Evolutionary conservation across 1,284 basidiomycete species (phyloP).

Genomic region (Schizophyllum commune): DNA sequence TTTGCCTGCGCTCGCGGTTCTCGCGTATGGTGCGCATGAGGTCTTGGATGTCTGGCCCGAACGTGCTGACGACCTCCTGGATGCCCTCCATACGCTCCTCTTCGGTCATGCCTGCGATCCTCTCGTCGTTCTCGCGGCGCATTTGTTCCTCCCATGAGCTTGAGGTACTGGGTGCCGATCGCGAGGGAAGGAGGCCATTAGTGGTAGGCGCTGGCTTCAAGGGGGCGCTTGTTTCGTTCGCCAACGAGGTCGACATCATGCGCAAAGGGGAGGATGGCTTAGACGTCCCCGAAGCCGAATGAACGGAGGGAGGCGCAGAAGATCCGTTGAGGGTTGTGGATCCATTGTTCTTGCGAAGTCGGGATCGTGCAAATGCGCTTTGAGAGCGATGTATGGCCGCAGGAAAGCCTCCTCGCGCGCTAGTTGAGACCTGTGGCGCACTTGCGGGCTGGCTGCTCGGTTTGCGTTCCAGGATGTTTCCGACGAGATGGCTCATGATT

Average conservation of each 20-base stretch:
- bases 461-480: neutral
- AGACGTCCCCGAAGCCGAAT: neutral
- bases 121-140: conserved; percentile 45
- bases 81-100: conserved; percentile 52
- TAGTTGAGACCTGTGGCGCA: conserved; percentile 1
- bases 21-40: conserved; percentile 44
- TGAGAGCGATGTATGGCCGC: conserved; percentile 10
- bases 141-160: conserved; percentile 35
- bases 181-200: neutral
- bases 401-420: conserved; percentile 9
- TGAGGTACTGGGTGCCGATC: neutral
- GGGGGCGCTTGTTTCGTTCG: conserved; percentile 9
- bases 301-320: neutral
- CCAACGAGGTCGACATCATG: neutral
- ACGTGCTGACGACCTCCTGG: conserved; percentile 55
- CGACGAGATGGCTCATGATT: neutral
- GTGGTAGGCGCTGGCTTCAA: conserved; percentile 11
- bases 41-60: conserved; percentile 57
- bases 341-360: neutral
- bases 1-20: conserved; percentile 24
- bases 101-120: conserved; percentile 48
- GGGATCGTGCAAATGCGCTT: conserved; percentile 12
- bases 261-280: neutral
- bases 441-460: neutral
- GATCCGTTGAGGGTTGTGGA: neutral